Conservation (phyloP, 202 grass and related monocot genomes). For the Dendrocalamus latiflorus region DNA sequence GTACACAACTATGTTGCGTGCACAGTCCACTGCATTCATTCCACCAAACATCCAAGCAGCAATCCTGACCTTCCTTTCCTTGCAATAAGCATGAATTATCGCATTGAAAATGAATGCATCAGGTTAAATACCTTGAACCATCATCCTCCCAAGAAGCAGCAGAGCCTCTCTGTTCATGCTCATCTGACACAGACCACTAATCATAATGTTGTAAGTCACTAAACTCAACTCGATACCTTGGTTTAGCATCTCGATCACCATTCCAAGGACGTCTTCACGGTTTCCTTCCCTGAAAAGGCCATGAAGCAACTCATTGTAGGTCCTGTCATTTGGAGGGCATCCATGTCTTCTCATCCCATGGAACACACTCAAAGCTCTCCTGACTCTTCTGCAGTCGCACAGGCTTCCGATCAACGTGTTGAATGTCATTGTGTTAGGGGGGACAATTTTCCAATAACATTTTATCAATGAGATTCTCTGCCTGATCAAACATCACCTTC, state of each 20-base stretch:
- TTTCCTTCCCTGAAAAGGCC: slow-evolving; percentile 68
- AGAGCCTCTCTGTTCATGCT: slow-evolving; percentile 51
- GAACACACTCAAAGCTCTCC: too few relatives aligned
- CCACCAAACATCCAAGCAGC: slow-evolving; percentile 55
- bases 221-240: slow-evolving; percentile 40
- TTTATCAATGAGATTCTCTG: slow-evolving; percentile 58
- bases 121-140: slow-evolving; percentile 58
- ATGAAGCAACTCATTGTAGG: slow-evolving; percentile 71
- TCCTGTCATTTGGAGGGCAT: slow-evolving; percentile 58
- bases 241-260: slow-evolving; percentile 55
- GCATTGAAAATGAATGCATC: slow-evolving; percentile 60
- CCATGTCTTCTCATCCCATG: slow-evolving; percentile 63
- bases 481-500: slow-evolving; percentile 71
- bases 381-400: slow-evolving; percentile 53
- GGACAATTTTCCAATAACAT: slow-evolving; percentile 58
- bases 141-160: slow-evolving; percentile 65
- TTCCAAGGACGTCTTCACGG: slow-evolving; percentile 33
- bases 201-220: slow-evolving; percentile 76
- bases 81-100: slow-evolving; percentile 74
- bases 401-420: slow-evolving; percentile 71
- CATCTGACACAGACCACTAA: slow-evolving; percentile 56
- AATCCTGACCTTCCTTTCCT: slow-evolving; percentile 49
- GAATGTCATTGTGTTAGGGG: slow-evolving; percentile 74
- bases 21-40: slow-evolving; percentile 39
- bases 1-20: slow-evolving; percentile 54